Evolutionary conservation across 75 land plant genomes (phyloP), one percentile per base, ranked within the genome.

Genomic region (Isoetes taiwanensis): DNA sequence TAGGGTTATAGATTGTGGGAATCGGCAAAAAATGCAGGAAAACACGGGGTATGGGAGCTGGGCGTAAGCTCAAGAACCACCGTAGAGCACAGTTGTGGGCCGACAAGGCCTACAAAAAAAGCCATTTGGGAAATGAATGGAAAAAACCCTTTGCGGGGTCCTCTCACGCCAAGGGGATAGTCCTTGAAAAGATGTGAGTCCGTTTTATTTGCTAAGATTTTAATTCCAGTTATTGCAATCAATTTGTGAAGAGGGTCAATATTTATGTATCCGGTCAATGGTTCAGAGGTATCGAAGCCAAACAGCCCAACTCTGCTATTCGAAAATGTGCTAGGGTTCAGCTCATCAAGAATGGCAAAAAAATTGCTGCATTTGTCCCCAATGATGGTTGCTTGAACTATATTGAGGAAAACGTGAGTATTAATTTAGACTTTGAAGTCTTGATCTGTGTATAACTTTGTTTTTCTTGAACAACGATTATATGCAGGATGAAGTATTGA

Each of bases 111-210:
- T 73, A 80, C 65, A 80, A 80, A 74, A 80, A 80, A 48, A 62
- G 71, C 9, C 60, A 80, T 54, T 66, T 80, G 33, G 83, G 83
- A 20, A 80, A 80, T 38, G 83, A 80, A 65, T 80, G 83, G 83
- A 80, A 80, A 72, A 80, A 80, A 64, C 84, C 84, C 11, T 81
- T 81, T 68, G 77, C 74, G 17, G 84, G 84, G n/a, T 81, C 84
- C 17, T 81, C 81, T 24, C 84, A 82, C 64, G 78, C 84, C 48
- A 82, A 82, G 67, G 82, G 82, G 39, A 82, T 79, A 38, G 79
- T 78, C 24, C 79, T 82, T 48, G 85, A 82, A 59, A 82, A 82
- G 39, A 78, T 82, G 81, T 73, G 42, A 37, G 61, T n/a, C n/a
- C n/a, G n/a, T n/a, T n/a, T n/a, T n/a, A n/a, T n/a, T n/a, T n/a